phyloP scores from a whole-genome alignment of 78 protist species.

The Dictyostelium firmibasis region DNA sequence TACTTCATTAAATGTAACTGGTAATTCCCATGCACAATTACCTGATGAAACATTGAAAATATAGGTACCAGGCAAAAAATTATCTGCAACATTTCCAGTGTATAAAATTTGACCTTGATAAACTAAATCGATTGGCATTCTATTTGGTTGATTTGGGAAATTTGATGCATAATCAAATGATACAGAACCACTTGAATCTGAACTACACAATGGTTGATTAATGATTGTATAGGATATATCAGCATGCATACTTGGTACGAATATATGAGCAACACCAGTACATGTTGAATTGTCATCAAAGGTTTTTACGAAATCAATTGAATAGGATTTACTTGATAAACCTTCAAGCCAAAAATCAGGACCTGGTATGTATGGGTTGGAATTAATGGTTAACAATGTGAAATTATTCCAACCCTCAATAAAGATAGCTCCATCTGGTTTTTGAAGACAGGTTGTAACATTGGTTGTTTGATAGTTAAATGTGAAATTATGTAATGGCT shows the following conservation, averaged over 20 bases:
- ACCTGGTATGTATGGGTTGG: background rate
- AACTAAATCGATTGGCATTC: background rate
- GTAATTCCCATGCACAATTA: background rate
- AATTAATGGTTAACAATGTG: background rate
- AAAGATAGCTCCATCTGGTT: background rate
- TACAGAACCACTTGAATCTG: background rate
- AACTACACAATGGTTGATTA: background rate
- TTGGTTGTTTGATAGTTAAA: background rate
- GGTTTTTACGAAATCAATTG: background rate
- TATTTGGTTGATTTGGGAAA: background rate
- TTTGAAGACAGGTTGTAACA: background rate
- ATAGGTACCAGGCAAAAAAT: background rate
- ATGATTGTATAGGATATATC: background rate
- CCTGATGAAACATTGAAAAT: background rate
- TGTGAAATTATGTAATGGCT: background rate
- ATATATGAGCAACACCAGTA: background rate
- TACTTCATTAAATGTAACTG: background rate
- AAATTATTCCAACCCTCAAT: background rate
- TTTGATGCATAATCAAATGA: background rate
- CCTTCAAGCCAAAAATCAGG: background rate
- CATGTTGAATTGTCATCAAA: background rate
- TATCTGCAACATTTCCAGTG: background rate
- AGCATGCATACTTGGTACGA: background rate
- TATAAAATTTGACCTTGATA: background rate
- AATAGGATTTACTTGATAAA: background rate